Evolutionary conservation across 441 rosid genomes (phyloP).

Genomic region (Syzygium syzygioides): DNA sequence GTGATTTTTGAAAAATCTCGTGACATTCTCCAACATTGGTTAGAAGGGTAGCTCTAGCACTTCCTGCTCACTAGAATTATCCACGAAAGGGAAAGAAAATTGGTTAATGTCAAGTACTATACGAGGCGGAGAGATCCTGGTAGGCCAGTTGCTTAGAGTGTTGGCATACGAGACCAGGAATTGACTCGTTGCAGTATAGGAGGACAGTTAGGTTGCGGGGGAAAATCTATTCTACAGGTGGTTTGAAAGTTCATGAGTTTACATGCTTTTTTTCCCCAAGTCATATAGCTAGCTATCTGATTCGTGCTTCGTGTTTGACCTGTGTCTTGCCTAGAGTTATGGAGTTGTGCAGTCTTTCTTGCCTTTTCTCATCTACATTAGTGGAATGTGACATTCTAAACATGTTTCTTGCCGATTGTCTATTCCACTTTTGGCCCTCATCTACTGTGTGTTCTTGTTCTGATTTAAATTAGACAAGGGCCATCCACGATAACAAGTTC

Average conservation of each 20-base stretch:
- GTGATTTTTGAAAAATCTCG: not conserved
- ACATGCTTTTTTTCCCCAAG: not conserved
- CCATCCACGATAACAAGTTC: not conserved
- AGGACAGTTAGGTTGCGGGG: not conserved
- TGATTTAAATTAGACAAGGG: not conserved
- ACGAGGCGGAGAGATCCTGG: not conserved
- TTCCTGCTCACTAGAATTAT: not conserved
- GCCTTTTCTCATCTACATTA: not conserved
- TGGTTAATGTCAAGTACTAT: not conserved
- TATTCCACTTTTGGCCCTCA: not conserved
- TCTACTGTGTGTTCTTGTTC: not conserved
- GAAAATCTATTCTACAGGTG: not conserved
- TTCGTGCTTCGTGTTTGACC: not conserved
- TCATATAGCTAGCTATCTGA: not conserved
- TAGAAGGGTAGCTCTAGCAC: not conserved
- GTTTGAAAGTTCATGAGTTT: not conserved
- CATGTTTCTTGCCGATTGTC: not conserved
- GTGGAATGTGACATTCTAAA: not conserved
- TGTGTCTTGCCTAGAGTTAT: not conserved
- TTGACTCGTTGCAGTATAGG: not conserved
- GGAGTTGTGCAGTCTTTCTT: not conserved
- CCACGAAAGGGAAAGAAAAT: not conserved
- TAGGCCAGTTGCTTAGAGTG: not conserved
- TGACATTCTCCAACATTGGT: not conserved
- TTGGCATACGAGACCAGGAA: not conserved